Evolutionary conservation across 73 alveolate species (phyloP).

Genomic region (Loxodes magnus): DNA sequence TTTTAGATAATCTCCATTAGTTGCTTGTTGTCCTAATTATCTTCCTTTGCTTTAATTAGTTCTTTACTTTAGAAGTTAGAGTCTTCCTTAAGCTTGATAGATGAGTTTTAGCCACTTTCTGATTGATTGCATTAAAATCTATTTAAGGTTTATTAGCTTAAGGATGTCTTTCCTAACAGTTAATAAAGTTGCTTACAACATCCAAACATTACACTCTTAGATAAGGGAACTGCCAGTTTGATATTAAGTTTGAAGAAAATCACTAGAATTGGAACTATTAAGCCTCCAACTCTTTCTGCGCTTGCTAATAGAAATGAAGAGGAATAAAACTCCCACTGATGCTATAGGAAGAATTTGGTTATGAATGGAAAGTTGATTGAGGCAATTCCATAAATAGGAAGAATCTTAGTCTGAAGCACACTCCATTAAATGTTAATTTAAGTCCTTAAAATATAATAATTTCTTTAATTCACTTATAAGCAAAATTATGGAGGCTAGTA

Average conservation of each 20-base stretch:
- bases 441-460: too few relatives aligned
- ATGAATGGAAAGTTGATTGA: too few relatives aligned
- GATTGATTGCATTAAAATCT: constrained; percentile 24
- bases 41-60: not conserved
- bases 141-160: not conserved
- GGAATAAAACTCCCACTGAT: constrained; percentile 24
- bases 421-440: too few relatives aligned
- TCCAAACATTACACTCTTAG: constrained; percentile 22
- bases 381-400: too few relatives aligned
- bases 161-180: constrained; percentile 5
- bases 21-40: not conserved
- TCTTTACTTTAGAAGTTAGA: not conserved
- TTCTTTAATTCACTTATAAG: too few relatives aligned
- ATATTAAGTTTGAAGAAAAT: constrained; percentile 16
- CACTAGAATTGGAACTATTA: constrained; percentile 19
- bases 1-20: not conserved
- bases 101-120: too few relatives aligned
- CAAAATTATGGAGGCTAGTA: too few relatives aligned
- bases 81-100: constrained; percentile 7
- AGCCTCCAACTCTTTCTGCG: constrained; percentile 48
- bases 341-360: constrained; percentile 42
- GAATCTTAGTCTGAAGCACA: too few relatives aligned
- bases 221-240: constrained; percentile 20
- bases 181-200: not conserved
- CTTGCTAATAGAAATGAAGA: constrained; percentile 20